Base-by-base conservation (phyloP, 108 stramenopile species). In the Craspedostauros australis region DNA sequence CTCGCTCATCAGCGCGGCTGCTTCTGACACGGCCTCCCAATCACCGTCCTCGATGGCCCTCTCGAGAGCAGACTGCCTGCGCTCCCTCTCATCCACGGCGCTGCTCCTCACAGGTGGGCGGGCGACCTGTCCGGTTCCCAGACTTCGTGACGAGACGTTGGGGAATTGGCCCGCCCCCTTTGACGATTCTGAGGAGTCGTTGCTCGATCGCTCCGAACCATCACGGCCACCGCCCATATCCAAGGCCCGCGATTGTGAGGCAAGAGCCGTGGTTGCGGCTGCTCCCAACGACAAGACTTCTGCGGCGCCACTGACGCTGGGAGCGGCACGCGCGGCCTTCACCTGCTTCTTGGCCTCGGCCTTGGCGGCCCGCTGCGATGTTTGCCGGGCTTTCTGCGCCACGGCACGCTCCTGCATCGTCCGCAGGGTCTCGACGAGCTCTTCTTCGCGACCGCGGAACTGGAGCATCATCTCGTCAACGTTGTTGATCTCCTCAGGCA, bases 401-500 rank as follows among this genome's bases (percentile, higher is more conserved):
- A 88, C 76, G 18, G 71, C 72, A 50, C 90, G 72, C 57, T 92
- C 91, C 58, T 92, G 84, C 91, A 92, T 92, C 8, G 86, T 80
- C 45, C 86, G 72, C 23, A 92, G 54, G 2, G 86, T 88, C 44
- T 88, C 86, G 3, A 92, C 75, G 47, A 92, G 63, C 43, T 92
- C 91, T 50, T 92, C 91, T 65, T 92, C 91, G 14, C 91, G 73
- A 6, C 86, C 91, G 30, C 75, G 76, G 59, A 92, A 92, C 46
- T 92, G 86, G 4, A 60, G 57, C 73, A 92, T 79, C 91, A 92
- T 92, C 53, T 88, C 91, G 36, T 92, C 85, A n/a, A 92, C 80
- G 71, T 92, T 92, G 41, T 88, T 78, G 21, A 83, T 72, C 53
- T 92, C 91, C 57, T 92, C 91, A 2, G 91, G 91, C 12, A 92